These are phyloP conservation scores for Capronia epimyces DNA, from an alignment of 2,329 filamentous ascomycete genomes.

Conservation along the genomic window DNA sequence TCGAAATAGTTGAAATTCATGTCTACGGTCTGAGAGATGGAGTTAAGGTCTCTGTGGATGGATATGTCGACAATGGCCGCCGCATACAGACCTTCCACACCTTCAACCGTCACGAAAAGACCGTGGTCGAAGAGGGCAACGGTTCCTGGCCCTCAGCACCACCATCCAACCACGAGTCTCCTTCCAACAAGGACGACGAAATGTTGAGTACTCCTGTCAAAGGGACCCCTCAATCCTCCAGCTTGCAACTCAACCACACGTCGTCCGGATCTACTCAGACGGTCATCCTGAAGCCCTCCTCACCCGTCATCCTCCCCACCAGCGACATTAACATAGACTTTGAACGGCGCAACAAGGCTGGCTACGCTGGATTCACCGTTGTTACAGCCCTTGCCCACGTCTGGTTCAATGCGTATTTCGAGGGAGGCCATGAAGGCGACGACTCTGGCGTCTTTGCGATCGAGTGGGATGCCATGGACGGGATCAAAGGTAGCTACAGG, in stretches of 20 bases:
- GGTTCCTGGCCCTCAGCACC: too few relatives aligned
- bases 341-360: slow-evolving; percentile 75
- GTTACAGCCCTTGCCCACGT: slow-evolving; percentile 90
- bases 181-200: slow-evolving; percentile 16
- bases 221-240: slow-evolving; percentile 23
- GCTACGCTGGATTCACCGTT: slow-evolving; percentile 73
- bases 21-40: slow-evolving; percentile 83
- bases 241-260: slow-evolving; percentile 31
- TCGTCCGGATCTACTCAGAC: slow-evolving; percentile 59
- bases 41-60: slow-evolving; percentile 80
- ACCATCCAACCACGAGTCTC: too few relatives aligned
- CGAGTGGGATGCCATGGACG: slow-evolving; percentile 78
- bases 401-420: slow-evolving; percentile 95
- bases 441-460: slow-evolving; percentile 66
- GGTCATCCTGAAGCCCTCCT: slow-evolving; percentile 69
- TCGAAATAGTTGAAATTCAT: slow-evolving; percentile 84
- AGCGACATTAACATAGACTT: slow-evolving; percentile 88
- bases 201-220: slow-evolving; percentile 21
- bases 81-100: slow-evolving; percentile 77
- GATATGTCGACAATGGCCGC: slow-evolving; percentile 82
- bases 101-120: slow-evolving; percentile 66
- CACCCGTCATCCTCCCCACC: slow-evolving; percentile 65
- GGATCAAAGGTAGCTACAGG: slow-evolving; percentile 79
- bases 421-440: slow-evolving; percentile 63
- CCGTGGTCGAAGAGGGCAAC: slow-evolving; percentile 52